Percentiles rank a stretch among this genome's conserved stretches.
phyloP scores from a whole-genome alignment of 1,284 basidiomycete species.

The Naganishia sp. region DNA sequence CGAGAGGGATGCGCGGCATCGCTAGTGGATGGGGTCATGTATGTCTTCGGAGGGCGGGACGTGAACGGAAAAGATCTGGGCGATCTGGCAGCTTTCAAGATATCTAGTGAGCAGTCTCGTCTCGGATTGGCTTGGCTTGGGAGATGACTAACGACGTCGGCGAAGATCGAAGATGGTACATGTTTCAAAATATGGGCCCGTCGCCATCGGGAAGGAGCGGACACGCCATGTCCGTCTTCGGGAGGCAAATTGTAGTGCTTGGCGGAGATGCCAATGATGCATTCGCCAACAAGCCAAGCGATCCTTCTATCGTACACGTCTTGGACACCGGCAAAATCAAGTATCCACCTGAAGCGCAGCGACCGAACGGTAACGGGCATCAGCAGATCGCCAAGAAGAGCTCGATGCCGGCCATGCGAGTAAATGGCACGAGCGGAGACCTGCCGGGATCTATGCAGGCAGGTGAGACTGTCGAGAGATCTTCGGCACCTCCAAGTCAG shows the following conservation, averaged over 20 bases:
- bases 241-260: constrained; percentile 84
- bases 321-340: constrained; percentile 94
- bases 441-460: constrained; percentile 8
- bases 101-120: constrained; percentile 72
- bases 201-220: constrained; percentile 87
- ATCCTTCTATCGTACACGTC: constrained; percentile 80
- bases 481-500: constrained; percentile 29
- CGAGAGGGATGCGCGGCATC: constrained; percentile 96
- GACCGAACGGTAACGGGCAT: constrained; percentile 25
- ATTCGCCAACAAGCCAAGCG: constrained; percentile 64
- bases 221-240: constrained; percentile 90
- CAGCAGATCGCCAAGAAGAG: constrained; percentile 41
- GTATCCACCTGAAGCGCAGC: constrained; percentile 65
- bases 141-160: constrained; percentile 56
- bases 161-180: constrained; percentile 80
- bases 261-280: constrained; percentile 77
- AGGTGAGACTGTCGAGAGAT: constrained; percentile 18
- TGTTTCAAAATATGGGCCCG: constrained; percentile 99
- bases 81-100: constrained; percentile 95
- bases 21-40: constrained; percentile 95
- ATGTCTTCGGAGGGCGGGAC: constrained; percentile 95
- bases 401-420: constrained; percentile 31
- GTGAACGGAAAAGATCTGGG: constrained; percentile 95
- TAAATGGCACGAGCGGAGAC: constrained; percentile 7
- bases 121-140: neutral